Evolutionary conservation across 2,329 filamentous ascomycete species (phyloP).

Genomic region (Trichoderma arundinaceum): DNA sequence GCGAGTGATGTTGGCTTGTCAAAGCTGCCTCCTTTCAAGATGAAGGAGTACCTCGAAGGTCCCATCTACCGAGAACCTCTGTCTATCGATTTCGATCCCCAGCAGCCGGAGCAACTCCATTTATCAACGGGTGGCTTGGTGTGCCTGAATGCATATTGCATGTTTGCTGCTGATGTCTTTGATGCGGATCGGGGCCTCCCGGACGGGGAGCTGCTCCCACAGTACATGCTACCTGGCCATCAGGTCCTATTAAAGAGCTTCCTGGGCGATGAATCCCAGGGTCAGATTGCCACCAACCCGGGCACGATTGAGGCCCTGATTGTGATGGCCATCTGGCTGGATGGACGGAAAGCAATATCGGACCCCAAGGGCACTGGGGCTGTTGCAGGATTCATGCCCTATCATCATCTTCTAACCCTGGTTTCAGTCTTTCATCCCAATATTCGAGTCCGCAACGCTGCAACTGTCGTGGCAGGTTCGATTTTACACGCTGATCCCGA

Average conservation of each 20-base stretch:
- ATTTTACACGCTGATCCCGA: conserved; percentile 65
- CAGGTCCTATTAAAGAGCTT: conserved; percentile 59
- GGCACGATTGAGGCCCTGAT: conserved; percentile 65
- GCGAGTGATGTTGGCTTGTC: conserved; percentile 66
- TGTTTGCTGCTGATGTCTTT: conserved; percentile 67
- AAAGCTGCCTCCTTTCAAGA: conserved; percentile 51
- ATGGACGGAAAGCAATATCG: conserved; percentile 55
- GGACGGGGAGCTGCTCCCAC: conserved; percentile 62
- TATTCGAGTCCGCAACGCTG: conserved; percentile 60
- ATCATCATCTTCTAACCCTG: conserved; percentile 65
- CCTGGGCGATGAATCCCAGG: conserved; percentile 57
- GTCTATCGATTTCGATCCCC: conserved; percentile 52
- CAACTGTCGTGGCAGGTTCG: conserved; percentile 58
- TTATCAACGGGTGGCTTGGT: conserved; percentile 65
- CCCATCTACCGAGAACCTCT: conserved; percentile 54
- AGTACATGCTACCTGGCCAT: conserved; percentile 67
- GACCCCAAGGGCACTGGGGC: conserved; percentile 41
- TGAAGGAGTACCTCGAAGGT: conserved; percentile 52
- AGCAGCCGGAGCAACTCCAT: conserved; percentile 57
- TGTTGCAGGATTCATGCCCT: conserved; percentile 60
- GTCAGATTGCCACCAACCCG: conserved; percentile 54
- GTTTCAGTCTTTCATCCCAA: conserved; percentile 63
- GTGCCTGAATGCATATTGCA: conserved; percentile 65
- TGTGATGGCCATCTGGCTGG: conserved; percentile 64
- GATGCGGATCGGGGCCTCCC: conserved; percentile 60